Evolutionary conservation across 805 yeast genomes (phyloP).

Genomic region (Starmerella gropengiesseri): DNA sequence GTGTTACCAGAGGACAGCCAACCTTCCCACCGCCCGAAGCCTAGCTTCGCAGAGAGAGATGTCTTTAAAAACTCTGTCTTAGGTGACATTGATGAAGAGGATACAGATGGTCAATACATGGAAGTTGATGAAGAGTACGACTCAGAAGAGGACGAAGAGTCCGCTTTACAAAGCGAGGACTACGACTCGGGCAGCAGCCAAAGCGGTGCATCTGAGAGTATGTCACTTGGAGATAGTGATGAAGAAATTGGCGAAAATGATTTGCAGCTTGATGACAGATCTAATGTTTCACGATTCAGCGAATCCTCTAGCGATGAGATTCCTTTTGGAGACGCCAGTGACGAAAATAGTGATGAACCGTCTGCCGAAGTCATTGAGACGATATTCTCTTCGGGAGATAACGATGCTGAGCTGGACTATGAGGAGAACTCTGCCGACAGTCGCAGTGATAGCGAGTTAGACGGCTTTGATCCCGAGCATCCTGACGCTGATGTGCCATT

Average conservation of each 20-base stretch:
- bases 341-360: no score
- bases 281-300: no score
- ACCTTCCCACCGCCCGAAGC: neutral
- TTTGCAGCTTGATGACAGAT: no score
- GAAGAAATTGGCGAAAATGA: neutral
- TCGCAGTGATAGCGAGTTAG: slow-evolving; percentile 44
- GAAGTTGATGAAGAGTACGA: slow-evolving; percentile 26
- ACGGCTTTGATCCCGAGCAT: slow-evolving; percentile 36
- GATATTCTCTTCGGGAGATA: slow-evolving; percentile 37
- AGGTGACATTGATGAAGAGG: slow-evolving; percentile 43
- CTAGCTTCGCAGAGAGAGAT: slow-evolving; percentile 29
- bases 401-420: slow-evolving; percentile 51
- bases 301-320: neutral
- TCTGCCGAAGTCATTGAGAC: neutral
- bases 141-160: slow-evolving; percentile 26
- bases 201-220: no score
- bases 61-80: slow-evolving; percentile 77
- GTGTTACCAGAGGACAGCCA: neutral
- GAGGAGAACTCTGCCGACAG: slow-evolving; percentile 44
- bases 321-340: slow-evolving; percentile 32
- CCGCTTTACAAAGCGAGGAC: no score
- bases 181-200: slow-evolving; percentile 23
- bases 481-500: slow-evolving; percentile 18
- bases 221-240: slow-evolving; percentile 1
- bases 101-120: slow-evolving; percentile 31